Conservation (phyloP, 192 early-diverging fungal species). For the Backusella luteola region DNA sequence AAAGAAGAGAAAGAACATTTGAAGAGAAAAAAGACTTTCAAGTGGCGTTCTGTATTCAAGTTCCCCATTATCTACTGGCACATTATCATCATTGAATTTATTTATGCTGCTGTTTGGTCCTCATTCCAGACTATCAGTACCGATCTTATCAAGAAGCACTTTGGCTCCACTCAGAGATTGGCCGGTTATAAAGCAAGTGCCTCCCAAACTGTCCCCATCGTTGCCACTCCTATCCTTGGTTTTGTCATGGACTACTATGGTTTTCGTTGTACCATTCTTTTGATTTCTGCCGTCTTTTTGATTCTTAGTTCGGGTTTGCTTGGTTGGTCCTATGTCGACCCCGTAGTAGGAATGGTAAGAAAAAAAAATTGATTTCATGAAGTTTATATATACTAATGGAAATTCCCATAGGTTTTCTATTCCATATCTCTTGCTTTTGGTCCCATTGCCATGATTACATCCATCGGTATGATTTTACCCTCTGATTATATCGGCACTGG, state of each 20-base stretch:
- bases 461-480: slow-evolving; percentile 56
- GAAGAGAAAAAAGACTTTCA: slow-evolving; percentile 55
- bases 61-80: slow-evolving; percentile 61
- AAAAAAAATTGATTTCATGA: too few relatives aligned
- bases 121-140: slow-evolving; percentile 37
- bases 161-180: slow-evolving; percentile 29
- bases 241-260: slow-evolving; percentile 57
- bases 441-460: slow-evolving; percentile 57
- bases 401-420: slow-evolving; percentile 36
- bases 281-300: slow-evolving; percentile 31
- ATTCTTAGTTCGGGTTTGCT: slow-evolving; percentile 38
- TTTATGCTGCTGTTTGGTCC: slow-evolving; percentile 49
- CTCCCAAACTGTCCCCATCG: slow-evolving; percentile 53
- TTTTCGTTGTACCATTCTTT: slow-evolving; percentile 41
- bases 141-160: slow-evolving; percentile 40
- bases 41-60: slow-evolving; percentile 50
- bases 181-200: slow-evolving; percentile 42
- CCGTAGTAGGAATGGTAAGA: slow-evolving; percentile 45
- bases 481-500: slow-evolving; percentile 58
- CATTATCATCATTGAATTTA: slow-evolving; percentile 56
- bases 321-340: slow-evolving; percentile 53
- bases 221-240: slow-evolving; percentile 52
- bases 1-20: slow-evolving; percentile 18
- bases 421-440: slow-evolving; percentile 60
- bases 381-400: too few relatives aligned